Conservation (phyloP, 345 rosid species). For the Salix udensis region DNA sequence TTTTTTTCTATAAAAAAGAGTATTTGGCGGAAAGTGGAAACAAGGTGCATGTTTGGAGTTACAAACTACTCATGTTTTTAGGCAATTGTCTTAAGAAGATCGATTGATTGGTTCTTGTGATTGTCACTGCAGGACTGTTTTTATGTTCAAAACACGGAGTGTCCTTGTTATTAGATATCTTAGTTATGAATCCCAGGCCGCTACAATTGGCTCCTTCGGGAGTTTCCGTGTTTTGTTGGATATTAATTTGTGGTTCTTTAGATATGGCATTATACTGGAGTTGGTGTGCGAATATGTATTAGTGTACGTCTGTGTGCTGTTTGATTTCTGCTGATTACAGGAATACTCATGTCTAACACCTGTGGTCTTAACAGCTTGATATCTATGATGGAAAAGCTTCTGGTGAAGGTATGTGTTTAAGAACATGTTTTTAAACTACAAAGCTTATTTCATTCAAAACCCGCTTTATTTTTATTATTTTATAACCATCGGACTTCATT, state of each 20-base stretch:
- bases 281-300: background rate
- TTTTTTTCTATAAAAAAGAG: background rate
- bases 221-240: background rate
- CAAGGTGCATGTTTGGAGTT: background rate
- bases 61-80: background rate
- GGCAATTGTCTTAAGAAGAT: background rate
- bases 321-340: background rate
- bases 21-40: background rate
- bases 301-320: background rate
- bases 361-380: slow-evolving; percentile 60
- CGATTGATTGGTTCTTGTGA: background rate
- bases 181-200: background rate
- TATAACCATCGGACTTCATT: too few species aligned
- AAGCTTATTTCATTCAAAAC: too few species aligned
- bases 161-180: background rate
- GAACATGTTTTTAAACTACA: too few species aligned
- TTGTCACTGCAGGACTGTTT: background rate
- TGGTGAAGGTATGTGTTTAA: slow-evolving; percentile 72
- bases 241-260: background rate
- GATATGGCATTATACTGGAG: background rate
- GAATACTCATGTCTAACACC: background rate
- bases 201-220: background rate
- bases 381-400: slow-evolving; percentile 72
- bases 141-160: background rate
- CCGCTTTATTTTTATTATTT: too few species aligned